Base-by-base conservation (phyloP, 192 early-diverging fungal species). In the Umbelopsis ramanniana region DNA sequence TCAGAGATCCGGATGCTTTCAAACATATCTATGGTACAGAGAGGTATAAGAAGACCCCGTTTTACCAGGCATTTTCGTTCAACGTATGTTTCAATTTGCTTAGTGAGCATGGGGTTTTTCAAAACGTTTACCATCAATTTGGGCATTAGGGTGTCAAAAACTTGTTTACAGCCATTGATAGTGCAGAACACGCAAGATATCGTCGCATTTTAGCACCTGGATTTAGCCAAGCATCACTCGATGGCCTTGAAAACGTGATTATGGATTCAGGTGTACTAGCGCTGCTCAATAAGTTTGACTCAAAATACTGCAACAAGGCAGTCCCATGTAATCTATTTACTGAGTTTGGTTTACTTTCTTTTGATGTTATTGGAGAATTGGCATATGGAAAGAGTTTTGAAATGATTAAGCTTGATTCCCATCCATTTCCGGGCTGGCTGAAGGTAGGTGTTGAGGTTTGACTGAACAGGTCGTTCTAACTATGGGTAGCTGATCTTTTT, bases 291-390 rank as follows among this genome's bases (percentile, higher is more conserved):
- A 68, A 68, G 67, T 23, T 68, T 11, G 24, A 26, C 24, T 8
- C 11, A 6, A 46, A 48, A 23, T 46, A 47, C 17, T 35, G 37
- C 8, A 45, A 48, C 45, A 68, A 68, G 67, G 21, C 24, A 15
- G 26, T 46, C 11, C 3, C 12, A 4, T 24, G 22, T 0, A 68
- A 68, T n/a, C 0, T 46, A 22, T 68, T 47, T 37, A 46, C 37
- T 17, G 67, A 68, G 43, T 46, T 46, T 23, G 37, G 40, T 46
- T 15, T 46, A 17, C 22, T 68, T 10, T 35, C 67, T 17, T 68
- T 68, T 68, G 67, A 68, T 47, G 43, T 68, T 22, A 9, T 68
- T 4, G 67, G 67, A n/a, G 67, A 68, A 19, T 45, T 68, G 19
- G 67, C 43, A 4, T 68, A 46, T 8, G 67, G 67, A 10, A 46